Base-by-base conservation (phyloP, 2,329 filamentous ascomycete genomes). In the Pseudopithomyces maydicus region DNA sequence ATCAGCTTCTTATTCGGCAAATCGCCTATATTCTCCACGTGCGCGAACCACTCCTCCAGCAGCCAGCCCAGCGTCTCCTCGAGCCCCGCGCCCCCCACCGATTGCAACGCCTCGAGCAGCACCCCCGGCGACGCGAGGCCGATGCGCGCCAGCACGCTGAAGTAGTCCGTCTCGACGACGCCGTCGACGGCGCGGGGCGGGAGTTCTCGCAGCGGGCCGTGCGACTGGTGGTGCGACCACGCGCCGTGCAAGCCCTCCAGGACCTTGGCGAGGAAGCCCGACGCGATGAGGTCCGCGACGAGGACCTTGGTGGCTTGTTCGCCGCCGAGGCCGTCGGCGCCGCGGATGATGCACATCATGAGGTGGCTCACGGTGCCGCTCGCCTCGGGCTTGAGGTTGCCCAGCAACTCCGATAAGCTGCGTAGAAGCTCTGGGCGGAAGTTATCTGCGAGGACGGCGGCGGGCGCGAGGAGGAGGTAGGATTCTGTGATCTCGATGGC, bases 141-240 rank as follows among this genome's bases (percentile, higher is more conserved):
- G 15, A 98, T 83, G 1, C 93, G 89, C 1, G 91, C 88, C 2
- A 99, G 82, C 2, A 98, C 87, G 4, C 87, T 85, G 69, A 96
- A 90, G 73, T 96, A 97, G 71, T 97, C 91, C 0, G 90, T 90
- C 70, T 97, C 88, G 0, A 90, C 88, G 11, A 92, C 83, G 12
- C 88, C 86, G 65, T 89, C 89, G 33, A 97, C 84, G 29, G 86
- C 85, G 39, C 88, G 84, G 19, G 85, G 81, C 63, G 84, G 90
- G 23, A 84, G 84, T 68, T 91, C 71, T 15, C 68, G 68, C 35
- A 74, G 90, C 0, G 94, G 93, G 0, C 95, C 94, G 0, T 90
- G 90, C 0, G 90, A 91, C 72, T 96, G 88, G 66, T 90, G 88
- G 2, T 91, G 88, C 32, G 61, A 55, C 71, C 70, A 74, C 33